A percentile compares a stretch with the other conserved stretches of the same genome.
These are phyloP conservation scores for Didymella arachidicola DNA, from an alignment of 2,329 filamentous ascomycete genomes.

Conservation along the genomic window DNA sequence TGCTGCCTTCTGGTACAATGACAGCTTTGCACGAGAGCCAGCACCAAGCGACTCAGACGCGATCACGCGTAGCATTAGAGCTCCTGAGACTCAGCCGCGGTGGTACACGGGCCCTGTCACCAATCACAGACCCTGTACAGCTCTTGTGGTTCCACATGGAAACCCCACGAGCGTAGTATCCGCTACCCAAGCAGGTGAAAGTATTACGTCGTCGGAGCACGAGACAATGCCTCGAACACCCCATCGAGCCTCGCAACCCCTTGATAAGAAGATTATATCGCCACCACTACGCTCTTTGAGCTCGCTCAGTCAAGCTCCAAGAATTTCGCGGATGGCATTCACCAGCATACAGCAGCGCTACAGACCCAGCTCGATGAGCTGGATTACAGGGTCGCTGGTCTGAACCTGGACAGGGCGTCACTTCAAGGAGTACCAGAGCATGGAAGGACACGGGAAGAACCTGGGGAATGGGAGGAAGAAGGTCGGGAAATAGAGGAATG, in stretches of 20 bases:
- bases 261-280: not conserved
- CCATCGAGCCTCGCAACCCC: not conserved
- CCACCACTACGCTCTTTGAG: not conserved
- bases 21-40: not conserved
- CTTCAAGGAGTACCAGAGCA: not conserved
- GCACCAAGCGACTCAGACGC: not conserved
- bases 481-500: not conserved
- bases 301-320: not conserved
- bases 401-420: not conserved
- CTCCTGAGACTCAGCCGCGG: not conserved
- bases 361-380: not conserved
- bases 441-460: not conserved
- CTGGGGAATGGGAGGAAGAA: not conserved
- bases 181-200: not conserved
- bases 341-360: not conserved
- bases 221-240: not conserved
- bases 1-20: not conserved
- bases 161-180: not conserved
- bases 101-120: not conserved
- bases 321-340: not conserved
- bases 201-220: not conserved
- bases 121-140: not conserved
- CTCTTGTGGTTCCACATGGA: not conserved
- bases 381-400: not conserved
- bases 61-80: not conserved